These are phyloP conservation scores for Leccinum subgranulosum DNA, from an alignment of 768 basidiomycete genomes.

Conservation along the genomic window DNA sequence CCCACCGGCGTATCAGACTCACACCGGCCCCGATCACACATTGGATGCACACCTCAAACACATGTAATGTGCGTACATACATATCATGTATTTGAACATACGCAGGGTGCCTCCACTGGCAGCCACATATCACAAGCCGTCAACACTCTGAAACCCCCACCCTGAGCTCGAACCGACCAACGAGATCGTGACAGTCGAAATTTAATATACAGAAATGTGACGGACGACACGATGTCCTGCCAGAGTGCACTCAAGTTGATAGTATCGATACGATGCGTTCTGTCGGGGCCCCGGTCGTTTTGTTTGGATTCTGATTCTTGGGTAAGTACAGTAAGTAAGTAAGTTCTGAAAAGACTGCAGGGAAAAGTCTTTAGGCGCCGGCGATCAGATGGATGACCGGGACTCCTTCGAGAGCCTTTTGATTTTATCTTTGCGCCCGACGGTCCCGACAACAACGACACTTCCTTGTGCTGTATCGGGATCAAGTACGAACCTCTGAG, in stretches of 20 bases:
- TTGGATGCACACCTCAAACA: neutral
- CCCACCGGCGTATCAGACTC: neutral
- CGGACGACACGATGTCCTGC: too few species aligned
- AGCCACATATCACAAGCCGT: too few species aligned
- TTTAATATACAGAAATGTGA: too few species aligned
- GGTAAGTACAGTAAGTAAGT: too few species aligned
- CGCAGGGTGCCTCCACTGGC: neutral
- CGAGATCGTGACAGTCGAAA: neutral
- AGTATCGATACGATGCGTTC: too few species aligned
- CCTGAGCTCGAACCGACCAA: neutral
- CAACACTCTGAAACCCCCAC: neutral
- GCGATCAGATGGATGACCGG: neutral
- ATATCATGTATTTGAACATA: neutral
- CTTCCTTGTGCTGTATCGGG: neutral
- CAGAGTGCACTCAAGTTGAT: too few species aligned
- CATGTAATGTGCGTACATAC: neutral
- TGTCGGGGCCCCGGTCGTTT: too few species aligned
- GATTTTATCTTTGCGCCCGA: neutral
- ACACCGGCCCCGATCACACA: neutral
- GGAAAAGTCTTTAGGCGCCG: neutral
- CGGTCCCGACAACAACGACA: neutral
- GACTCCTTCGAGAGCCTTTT: neutral
- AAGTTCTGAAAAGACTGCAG: too few species aligned
- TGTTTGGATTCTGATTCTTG: too few species aligned
- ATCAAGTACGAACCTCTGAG: neutral